phyloP scores from a whole-genome alignment of 768 basidiomycete genomes.

The Naganishia vaughanmartiniae region DNA sequence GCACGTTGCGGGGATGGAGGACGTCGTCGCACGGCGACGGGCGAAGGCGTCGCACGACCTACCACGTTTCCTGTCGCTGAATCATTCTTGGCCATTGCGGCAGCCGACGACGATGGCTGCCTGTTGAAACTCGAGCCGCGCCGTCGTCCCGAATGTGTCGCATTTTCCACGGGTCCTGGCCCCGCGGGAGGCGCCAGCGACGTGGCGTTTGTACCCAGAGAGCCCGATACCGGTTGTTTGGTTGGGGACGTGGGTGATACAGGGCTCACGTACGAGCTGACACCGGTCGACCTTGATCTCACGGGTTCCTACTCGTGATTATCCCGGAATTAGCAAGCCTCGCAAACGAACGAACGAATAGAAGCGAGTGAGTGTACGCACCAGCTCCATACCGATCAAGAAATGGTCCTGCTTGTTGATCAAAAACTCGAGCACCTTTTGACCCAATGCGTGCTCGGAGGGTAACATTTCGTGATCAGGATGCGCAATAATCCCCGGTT shows the following conservation, averaged over 20 bases:
- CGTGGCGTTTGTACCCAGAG: background rate
- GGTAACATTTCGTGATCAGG: slow-evolving; percentile 82
- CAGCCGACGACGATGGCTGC: slow-evolving; percentile 28
- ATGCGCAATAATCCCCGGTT: slow-evolving; percentile 88
- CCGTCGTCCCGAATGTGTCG: background rate
- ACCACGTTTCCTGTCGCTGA: background rate
- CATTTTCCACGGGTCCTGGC: no score
- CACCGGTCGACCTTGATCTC: slow-evolving; percentile 14
- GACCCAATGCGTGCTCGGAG: slow-evolving; percentile 78
- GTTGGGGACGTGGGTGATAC: background rate
- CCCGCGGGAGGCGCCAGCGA: background rate
- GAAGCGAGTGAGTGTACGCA: slow-evolving; percentile 7
- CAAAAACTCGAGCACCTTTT: slow-evolving; percentile 87
- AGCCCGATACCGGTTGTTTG: background rate
- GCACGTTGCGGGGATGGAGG: slow-evolving; percentile 41
- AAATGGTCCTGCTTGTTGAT: slow-evolving; percentile 97
- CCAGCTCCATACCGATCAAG: slow-evolving; percentile 62
- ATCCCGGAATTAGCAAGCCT: background rate
- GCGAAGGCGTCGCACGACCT: background rate
- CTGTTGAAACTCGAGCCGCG: slow-evolving; percentile 11
- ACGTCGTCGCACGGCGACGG: background rate
- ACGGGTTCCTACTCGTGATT: slow-evolving; percentile 18
- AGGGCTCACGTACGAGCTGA: slow-evolving; percentile 1
- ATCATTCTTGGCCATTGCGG: slow-evolving; percentile 32
- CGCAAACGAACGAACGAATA: no score